phyloP scores from a whole-genome alignment of 768 basidiomycete genomes.

The Tylopilus sp. region DNA sequence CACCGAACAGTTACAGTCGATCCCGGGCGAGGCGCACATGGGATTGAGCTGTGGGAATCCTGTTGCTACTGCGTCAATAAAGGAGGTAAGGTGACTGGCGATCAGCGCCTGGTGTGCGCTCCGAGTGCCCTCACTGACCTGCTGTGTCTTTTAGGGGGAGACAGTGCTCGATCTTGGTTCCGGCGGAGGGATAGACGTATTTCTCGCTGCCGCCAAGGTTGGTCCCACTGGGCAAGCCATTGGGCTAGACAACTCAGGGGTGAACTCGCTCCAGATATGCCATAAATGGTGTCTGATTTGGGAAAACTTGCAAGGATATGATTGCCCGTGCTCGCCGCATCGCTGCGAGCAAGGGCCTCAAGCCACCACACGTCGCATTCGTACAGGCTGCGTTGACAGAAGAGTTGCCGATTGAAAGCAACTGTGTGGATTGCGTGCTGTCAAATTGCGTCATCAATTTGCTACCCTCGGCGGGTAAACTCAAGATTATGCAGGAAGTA shows the following conservation, averaged over 20 bases:
- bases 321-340: constrained; percentile 45
- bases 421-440: constrained; percentile 51
- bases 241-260: constrained; percentile 52
- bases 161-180: constrained; percentile 54
- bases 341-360: constrained; percentile 38
- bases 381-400: constrained; percentile 41
- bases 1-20: constrained; percentile 38
- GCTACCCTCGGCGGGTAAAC: constrained; percentile 41
- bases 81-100: constrained; percentile 32
- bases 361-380: constrained; percentile 48
- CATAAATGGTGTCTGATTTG: background rate
- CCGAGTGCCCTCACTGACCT: background rate
- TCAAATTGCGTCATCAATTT: constrained; percentile 59
- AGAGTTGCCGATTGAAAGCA: constrained; percentile 44
- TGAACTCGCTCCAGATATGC: constrained; percentile 19
- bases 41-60: constrained; percentile 58
- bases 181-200: constrained; percentile 54
- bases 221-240: constrained; percentile 48
- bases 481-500: constrained; percentile 42
- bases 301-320: constrained; percentile 45
- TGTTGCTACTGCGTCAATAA: constrained; percentile 42
- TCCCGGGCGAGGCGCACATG: constrained; percentile 44
- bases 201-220: constrained; percentile 49
- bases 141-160: constrained; percentile 43
- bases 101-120: background rate